Conservation (phyloP, 164 flowering plant genomes). For the Euptelea pleiosperma region DNA sequence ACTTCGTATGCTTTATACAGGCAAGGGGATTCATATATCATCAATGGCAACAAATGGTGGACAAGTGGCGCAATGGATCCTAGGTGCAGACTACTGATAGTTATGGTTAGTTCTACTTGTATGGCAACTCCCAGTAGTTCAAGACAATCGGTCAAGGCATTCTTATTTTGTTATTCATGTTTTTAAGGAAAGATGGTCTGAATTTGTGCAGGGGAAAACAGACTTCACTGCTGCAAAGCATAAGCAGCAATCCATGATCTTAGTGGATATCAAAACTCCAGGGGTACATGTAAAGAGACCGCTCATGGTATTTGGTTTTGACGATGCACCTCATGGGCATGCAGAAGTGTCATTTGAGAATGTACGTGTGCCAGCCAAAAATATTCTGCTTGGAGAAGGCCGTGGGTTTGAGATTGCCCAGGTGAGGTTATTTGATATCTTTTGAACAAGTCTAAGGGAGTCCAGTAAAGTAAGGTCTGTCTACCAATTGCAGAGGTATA, state of each 20-base stretch:
- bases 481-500: neutral
- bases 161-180: conserved; percentile 3
- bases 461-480: neutral
- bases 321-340: conserved; percentile 99
- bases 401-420: conserved; percentile 99
- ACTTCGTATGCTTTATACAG: conserved; percentile 29
- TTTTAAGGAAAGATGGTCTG: conserved; percentile 2
- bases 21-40: conserved; percentile 74
- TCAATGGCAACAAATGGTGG: conserved; percentile 98
- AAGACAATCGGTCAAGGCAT: neutral
- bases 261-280: conserved; percentile 77
- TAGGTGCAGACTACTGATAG: conserved; percentile 84
- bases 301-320: conserved; percentile 87
- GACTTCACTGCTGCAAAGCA: conserved; percentile 71
- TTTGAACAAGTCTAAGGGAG: neutral
- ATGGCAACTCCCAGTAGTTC: neutral
- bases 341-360: conserved; percentile 82
- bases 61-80: conserved; percentile 99
- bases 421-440: conserved; percentile 31
- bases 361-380: conserved; percentile 75
- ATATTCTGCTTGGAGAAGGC: conserved; percentile 92
- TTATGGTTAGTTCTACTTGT: conserved; percentile 70
- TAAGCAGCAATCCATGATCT: conserved; percentile 95
- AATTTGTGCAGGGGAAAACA: conserved; percentile 79
- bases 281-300: conserved; percentile 78